Conservation (phyloP, 1,284 basidiomycete species). For the Trichosporon sp. region DNA sequence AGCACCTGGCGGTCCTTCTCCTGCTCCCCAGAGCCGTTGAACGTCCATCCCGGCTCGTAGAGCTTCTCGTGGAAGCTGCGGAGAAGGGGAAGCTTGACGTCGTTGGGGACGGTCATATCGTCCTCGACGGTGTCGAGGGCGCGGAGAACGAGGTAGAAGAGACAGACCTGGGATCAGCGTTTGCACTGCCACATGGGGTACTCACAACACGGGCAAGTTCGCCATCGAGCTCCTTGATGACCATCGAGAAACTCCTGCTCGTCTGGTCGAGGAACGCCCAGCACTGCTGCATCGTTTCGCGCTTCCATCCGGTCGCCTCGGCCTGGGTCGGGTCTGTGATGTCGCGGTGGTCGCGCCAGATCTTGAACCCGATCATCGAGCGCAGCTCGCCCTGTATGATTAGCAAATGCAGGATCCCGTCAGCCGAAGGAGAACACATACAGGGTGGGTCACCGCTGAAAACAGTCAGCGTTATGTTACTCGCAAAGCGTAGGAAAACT, state of each 20-base stretch:
- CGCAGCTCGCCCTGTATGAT: slow-evolving; percentile 66
- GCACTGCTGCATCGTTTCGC: slow-evolving; percentile 77
- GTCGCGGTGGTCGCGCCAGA: slow-evolving; percentile 76
- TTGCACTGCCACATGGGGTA: slow-evolving; percentile 28
- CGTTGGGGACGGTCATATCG: slow-evolving; percentile 91
- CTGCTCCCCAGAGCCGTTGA: slow-evolving; percentile 71
- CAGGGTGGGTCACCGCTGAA: slow-evolving; percentile 1
- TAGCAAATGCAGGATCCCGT: background rate
- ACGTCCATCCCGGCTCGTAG: slow-evolving; percentile 81
- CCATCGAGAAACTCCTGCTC: slow-evolving; percentile 83
- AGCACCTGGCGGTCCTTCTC: slow-evolving; percentile 89
- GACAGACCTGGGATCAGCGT: slow-evolving; percentile 63
- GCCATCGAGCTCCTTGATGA: slow-evolving; percentile 95
- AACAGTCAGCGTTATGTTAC: background rate
- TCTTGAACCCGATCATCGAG: slow-evolving; percentile 68
- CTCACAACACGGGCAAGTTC: slow-evolving; percentile 85
- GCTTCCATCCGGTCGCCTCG: slow-evolving; percentile 73
- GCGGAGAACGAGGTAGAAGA: slow-evolving; percentile 93
- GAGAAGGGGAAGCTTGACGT: slow-evolving; percentile 79
- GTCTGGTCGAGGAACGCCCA: slow-evolving; percentile 89
- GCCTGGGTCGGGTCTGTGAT: slow-evolving; percentile 68
- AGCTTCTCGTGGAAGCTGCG: slow-evolving; percentile 79
- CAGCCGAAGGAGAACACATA: background rate
- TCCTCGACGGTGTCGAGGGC: slow-evolving; percentile 96
- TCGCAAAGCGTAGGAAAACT: slow-evolving; percentile 5